Evolutionary conservation across 2,329 filamentous ascomycete species (phyloP), one percentile per base, ranked within the genome.

Genomic region (Aurifilum marmelostoma): DNA sequence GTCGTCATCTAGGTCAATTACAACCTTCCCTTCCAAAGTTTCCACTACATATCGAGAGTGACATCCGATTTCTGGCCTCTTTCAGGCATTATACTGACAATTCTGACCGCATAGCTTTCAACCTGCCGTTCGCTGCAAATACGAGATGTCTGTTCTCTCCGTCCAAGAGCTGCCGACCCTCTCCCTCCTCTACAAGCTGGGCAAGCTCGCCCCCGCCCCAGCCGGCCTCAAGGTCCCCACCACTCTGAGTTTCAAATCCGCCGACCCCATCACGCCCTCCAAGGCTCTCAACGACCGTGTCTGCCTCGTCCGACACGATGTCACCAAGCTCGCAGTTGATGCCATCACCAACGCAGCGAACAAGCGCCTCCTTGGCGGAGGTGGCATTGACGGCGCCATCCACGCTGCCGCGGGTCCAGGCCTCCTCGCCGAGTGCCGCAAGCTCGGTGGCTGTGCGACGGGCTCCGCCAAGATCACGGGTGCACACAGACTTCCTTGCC

Each of bases 341-440:
- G 91, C 91, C 72, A 96, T 97, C 74, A 94, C 98, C 78, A 98
- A 98, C 78, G 95, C 96, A 0, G 95, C 96, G 59, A 98, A 98
- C 79, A 81, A 80, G 12, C 86, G 85, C 1, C 87, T 98, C 0
- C 84, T 92, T 0, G 94, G 94, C 67, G 96, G 96, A 66, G 93
- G 94, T n/a, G 96, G 96, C 47, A 94, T 98, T 21, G 91, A 94
- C 76, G 92, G 91, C 54, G 92, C 94, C 37, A 97, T 98, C 74
- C 96, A 98, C 78, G 80, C 85, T 39, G 93, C 91, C 54, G 95
- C 96, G 0, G 96, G 96, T 0, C 86, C 81, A 0, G 79, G 79
- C 0, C 87, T 98, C 0, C 72, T 89, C 27, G 76, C 82, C 11
- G 95, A 96, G 81, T 97, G 95, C 79, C 79, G 81, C n/a, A 85